A percentile compares a stretch with the other conserved stretches of the same genome.
These are phyloP conservation scores for Colletotrichum lupini DNA, from an alignment of 2,329 filamentous ascomycete genomes.

Conservation along the genomic window DNA sequence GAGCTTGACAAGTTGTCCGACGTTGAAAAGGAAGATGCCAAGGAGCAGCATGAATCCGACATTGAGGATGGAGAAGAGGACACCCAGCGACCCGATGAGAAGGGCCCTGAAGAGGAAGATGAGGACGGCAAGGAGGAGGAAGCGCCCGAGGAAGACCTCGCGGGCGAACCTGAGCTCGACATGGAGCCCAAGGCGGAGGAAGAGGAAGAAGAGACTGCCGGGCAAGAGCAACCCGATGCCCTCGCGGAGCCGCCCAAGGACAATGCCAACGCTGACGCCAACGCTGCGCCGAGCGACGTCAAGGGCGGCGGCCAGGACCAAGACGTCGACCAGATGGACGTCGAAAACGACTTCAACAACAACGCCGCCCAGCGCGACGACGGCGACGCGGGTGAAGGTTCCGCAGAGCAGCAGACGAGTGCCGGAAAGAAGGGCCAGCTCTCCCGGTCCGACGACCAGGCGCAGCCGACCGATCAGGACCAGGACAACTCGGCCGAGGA, in stretches of 20 bases:
- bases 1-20: constrained; percentile 69
- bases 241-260: constrained; percentile 52
- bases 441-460: constrained; percentile 58
- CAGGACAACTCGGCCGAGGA: constrained; percentile 54
- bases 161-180: constrained; percentile 46
- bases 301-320: constrained; percentile 74
- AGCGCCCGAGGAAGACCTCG: constrained; percentile 49
- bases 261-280: constrained; percentile 62
- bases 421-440: constrained; percentile 71
- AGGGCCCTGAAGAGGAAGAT: constrained; percentile 46
- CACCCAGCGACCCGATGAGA: constrained; percentile 42
- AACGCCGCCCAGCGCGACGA: constrained; percentile 73
- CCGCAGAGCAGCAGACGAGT: constrained; percentile 71
- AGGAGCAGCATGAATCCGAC: constrained; percentile 52
- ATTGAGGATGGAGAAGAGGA: constrained; percentile 46
- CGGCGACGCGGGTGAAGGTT: constrained; percentile 73
- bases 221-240: constrained; percentile 48
- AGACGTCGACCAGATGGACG: constrained; percentile 71
- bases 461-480: constrained; percentile 54
- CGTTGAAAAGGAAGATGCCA: constrained; percentile 51
- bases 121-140: constrained; percentile 50
- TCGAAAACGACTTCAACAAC: constrained; percentile 69
- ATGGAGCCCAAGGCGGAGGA: constrained; percentile 66
- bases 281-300: constrained; percentile 71
- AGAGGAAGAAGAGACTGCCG: constrained; percentile 58